Evolutionary conservation across 257 asterid species (phyloP).

Genomic region (Ilex aquifolium): DNA sequence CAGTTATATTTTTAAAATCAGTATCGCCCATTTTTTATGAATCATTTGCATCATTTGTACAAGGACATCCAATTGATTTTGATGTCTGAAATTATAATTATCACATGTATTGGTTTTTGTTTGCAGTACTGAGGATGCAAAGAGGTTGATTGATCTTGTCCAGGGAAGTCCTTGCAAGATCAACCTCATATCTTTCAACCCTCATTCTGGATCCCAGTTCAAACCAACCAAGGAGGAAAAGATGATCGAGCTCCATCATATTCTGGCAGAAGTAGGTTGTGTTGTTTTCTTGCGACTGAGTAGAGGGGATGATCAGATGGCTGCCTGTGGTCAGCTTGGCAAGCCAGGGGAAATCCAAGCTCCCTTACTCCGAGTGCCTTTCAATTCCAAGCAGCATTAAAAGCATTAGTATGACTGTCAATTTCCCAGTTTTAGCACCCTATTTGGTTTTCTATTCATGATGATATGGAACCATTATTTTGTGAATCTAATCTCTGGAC

Average conservation of each 20-base stretch:
- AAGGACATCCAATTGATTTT: not conserved
- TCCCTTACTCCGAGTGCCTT: constrained; percentile 75
- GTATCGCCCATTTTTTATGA: not conserved
- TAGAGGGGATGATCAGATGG: constrained; percentile 96
- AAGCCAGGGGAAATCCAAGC: constrained; percentile 81
- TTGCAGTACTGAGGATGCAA: constrained; percentile 74
- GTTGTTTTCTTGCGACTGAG: constrained; percentile 63
- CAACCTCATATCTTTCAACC: constrained; percentile 88
- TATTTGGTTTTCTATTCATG: too few relatives aligned
- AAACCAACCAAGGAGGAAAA: constrained; percentile 72
- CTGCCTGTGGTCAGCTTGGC: constrained; percentile 99
- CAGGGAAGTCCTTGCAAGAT: constrained; percentile 95
- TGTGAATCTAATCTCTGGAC: too few relatives aligned
- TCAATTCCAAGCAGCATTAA: constrained; percentile 54
- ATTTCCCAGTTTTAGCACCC: too few relatives aligned
- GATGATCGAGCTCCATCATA: constrained; percentile 73
- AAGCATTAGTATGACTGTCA: constrained; percentile 20
- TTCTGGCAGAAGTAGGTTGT: constrained; percentile 74
- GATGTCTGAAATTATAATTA: too few relatives aligned
- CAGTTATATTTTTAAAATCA: too few relatives aligned
- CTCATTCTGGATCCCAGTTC: constrained; percentile 79
- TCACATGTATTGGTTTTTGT: not conserved
- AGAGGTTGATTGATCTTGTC: constrained; percentile 65
- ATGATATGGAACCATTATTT: too few relatives aligned
- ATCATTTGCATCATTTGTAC: not conserved